Conservation (phyloP, 2,329 filamentous ascomycete species). For the Apiospora arundinis region DNA sequence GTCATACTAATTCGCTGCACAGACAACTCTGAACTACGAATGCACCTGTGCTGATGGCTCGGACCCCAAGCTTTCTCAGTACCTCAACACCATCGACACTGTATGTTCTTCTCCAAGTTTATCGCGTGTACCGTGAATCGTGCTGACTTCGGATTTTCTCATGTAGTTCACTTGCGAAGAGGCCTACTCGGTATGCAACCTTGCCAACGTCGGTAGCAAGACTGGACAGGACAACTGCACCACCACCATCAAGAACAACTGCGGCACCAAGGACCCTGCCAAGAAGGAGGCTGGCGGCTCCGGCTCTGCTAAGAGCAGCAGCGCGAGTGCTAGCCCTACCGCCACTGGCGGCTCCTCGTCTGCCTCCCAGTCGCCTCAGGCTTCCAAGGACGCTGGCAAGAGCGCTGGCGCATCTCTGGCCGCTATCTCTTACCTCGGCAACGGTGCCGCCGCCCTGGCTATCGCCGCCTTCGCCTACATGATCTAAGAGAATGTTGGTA, state of each 20-base stretch:
- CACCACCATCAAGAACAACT: conserved; percentile 53
- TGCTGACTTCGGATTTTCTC: conserved; percentile 28
- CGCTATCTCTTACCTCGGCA: conserved; percentile 44
- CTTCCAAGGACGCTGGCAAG: conserved; percentile 31
- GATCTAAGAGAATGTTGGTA: conserved; percentile 6
- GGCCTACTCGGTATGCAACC: conserved; percentile 56
- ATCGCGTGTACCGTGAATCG: neutral
- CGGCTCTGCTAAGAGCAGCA: conserved; percentile 32
- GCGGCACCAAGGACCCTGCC: conserved; percentile 51
- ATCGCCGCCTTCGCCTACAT: conserved; percentile 56
- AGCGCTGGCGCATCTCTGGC: conserved; percentile 34
- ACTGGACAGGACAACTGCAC: conserved; percentile 56
- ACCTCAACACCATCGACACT: conserved; percentile 54
- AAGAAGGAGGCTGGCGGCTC: conserved; percentile 37
- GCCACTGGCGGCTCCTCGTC: conserved; percentile 25
- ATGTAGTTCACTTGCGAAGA: conserved; percentile 57
- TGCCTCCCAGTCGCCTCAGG: conserved; percentile 28
- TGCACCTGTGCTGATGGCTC: conserved; percentile 59
- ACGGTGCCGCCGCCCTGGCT: conserved; percentile 58
- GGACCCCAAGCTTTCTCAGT: conserved; percentile 59
- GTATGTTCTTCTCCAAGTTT: conserved; percentile 34
- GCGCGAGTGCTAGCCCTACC: neutral
- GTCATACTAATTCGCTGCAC: conserved; percentile 36
- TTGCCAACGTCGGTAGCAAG: conserved; percentile 47
- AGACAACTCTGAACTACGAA: conserved; percentile 48